These are phyloP conservation scores for Acacia confusa DNA, from an alignment of 306 rosid species.

Conservation along the genomic window DNA sequence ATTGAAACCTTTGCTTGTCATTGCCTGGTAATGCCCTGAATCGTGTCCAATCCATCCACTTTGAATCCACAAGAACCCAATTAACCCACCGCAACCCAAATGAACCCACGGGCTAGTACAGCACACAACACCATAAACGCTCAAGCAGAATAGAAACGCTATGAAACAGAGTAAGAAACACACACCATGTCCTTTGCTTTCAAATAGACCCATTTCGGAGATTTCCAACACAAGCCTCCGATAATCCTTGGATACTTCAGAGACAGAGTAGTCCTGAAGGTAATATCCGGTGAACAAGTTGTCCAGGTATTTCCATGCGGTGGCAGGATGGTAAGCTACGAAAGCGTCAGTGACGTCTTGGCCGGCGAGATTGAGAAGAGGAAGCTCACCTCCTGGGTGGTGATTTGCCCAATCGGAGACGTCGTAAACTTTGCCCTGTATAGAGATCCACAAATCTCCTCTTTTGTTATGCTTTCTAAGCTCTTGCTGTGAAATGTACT, in stretches of 20 bases:
- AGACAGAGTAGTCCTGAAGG: constrained; percentile 54
- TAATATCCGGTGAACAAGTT: constrained; percentile 47
- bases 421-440: constrained; percentile 71
- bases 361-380: constrained; percentile 69
- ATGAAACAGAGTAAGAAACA: constrained; percentile 31
- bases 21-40: constrained; percentile 67
- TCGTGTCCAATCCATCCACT: constrained; percentile 78
- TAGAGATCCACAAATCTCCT: constrained; percentile 73
- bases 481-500: constrained; percentile 34
- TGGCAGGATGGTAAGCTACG: constrained; percentile 66
- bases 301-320: constrained; percentile 49
- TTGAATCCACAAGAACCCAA: constrained; percentile 71
- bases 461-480: constrained; percentile 36
- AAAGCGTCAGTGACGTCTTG: constrained; percentile 81
- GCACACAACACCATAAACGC: constrained; percentile 53
- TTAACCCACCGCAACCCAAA: constrained; percentile 36
- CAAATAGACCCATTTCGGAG: constrained; percentile 47
- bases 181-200: constrained; percentile 56
- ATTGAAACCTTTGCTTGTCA: constrained; percentile 37
- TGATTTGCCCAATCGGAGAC: constrained; percentile 55
- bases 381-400: constrained; percentile 78
- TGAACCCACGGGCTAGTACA: constrained; percentile 45
- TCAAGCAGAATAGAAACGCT: constrained; percentile 35
- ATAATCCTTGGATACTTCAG: constrained; percentile 62
- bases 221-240: constrained; percentile 43